Percentiles rank a stretch among this genome's conserved stretches.
phyloP scores from a whole-genome alignment of 306 rosid species.

The Acacia acuminata region DNA sequence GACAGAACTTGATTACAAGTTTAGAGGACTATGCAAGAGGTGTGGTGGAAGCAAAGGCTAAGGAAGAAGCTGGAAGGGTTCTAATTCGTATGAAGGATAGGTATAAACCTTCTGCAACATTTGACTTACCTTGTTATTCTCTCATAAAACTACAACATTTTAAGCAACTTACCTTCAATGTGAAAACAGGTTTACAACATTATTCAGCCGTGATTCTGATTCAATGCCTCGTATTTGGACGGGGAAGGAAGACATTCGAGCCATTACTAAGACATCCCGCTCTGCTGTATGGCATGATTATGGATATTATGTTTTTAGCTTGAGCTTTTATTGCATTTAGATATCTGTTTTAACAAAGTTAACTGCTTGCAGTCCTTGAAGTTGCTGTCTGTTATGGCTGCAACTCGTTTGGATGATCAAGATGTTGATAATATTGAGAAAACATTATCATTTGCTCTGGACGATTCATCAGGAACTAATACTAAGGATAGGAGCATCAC shows the following conservation, averaged over 20 bases:
- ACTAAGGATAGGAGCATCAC: conserved; percentile 53
- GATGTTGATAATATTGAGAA: conserved; percentile 59
- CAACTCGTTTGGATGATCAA: conserved; percentile 70
- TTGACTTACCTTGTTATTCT: not conserved
- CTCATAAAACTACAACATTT: conserved; percentile 1
- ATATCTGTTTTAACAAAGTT: conserved; percentile 16
- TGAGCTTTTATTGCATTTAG: conserved; percentile 16
- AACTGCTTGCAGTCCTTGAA: conserved; percentile 70
- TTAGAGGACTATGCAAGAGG: conserved; percentile 67
- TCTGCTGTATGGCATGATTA: conserved; percentile 56
- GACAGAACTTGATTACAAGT: conserved; percentile 40
- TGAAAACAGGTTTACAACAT: conserved; percentile 65
- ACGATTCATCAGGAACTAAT: conserved; percentile 52
- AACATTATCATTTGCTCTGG: conserved; percentile 54
- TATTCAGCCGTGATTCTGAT: conserved; percentile 86
- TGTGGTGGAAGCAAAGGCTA: conserved; percentile 74
- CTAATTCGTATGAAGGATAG: conserved; percentile 86
- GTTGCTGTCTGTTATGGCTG: conserved; percentile 82
- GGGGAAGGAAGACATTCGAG: conserved; percentile 79
- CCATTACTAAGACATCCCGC: conserved; percentile 84
- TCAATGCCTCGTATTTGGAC: conserved; percentile 97
- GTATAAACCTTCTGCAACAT: conserved; percentile 43
- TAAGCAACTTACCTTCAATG: conserved; percentile 34
- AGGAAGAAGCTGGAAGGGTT: conserved; percentile 87
- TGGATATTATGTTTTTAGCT: conserved; percentile 10